Conservation (phyloP, 2,329 filamentous ascomycete species). For the Phialophora tarda region DNA sequence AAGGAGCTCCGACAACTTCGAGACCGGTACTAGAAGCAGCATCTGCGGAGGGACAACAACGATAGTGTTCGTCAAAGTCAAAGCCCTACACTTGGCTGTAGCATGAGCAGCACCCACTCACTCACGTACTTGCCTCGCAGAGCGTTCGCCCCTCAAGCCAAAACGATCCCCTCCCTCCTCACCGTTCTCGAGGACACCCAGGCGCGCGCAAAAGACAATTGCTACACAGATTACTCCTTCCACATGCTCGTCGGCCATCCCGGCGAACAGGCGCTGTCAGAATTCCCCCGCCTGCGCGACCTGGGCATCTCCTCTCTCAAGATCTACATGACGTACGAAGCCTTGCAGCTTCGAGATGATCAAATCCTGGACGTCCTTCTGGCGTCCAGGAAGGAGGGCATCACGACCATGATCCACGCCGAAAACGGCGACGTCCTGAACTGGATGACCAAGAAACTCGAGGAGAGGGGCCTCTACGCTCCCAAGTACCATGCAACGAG, state of each 20-base stretch:
- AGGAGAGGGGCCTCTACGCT: constrained; percentile 47
- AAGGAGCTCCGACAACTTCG: constrained; percentile 53
- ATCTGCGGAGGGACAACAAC: constrained; percentile 58
- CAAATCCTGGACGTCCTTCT: constrained; percentile 58
- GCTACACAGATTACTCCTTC: constrained; percentile 59
- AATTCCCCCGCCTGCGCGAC: constrained; percentile 48
- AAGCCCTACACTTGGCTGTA: not conserved
- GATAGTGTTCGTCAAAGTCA: constrained; percentile 44
- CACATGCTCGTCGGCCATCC: constrained; percentile 60
- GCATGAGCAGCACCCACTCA: not conserved
- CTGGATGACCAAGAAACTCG: constrained; percentile 51
- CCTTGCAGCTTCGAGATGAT: constrained; percentile 49
- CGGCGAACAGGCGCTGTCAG: constrained; percentile 50
- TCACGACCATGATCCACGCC: constrained; percentile 58
- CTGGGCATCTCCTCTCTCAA: constrained; percentile 53
- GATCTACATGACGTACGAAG: constrained; percentile 56
- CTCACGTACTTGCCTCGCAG: constrained; percentile 15
- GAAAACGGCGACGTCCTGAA: constrained; percentile 56
- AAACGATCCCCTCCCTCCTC: constrained; percentile 52
- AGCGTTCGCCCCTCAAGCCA: constrained; percentile 56
- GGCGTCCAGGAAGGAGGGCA: constrained; percentile 51
- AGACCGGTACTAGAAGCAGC: constrained; percentile 53
- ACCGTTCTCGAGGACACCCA: constrained; percentile 52
- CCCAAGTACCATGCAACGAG: constrained; percentile 56
- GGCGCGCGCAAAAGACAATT: constrained; percentile 50